Percentiles rank a stretch among this genome's conserved stretches.
These are phyloP conservation scores for Ricinus communis DNA, from an alignment of 345 rosid species.

Conservation along the genomic window DNA sequence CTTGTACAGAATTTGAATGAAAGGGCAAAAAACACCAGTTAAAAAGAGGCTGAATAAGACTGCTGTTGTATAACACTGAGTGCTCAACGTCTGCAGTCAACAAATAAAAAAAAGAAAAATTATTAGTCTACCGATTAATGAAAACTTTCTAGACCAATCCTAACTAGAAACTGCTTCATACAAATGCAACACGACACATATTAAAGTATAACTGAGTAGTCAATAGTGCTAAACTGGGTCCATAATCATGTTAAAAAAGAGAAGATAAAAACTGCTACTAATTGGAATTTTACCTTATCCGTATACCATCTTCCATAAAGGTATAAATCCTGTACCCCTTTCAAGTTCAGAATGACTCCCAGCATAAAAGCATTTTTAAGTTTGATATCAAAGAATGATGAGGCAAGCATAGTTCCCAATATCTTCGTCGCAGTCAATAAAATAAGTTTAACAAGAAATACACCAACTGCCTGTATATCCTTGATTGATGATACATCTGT, in stretches of 20 bases:
- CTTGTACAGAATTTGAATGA: background rate
- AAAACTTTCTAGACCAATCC: background rate
- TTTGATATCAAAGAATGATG: background rate
- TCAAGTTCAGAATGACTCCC: constrained; percentile 23
- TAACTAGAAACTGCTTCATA: too few species aligned
- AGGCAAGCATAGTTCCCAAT: constrained; percentile 3
- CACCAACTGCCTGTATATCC: background rate
- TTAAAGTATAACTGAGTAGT: too few species aligned
- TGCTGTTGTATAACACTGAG: background rate
- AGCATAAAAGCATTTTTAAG: constrained; percentile 19
- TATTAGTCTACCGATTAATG: background rate
- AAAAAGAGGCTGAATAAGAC: background rate
- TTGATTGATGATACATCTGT: background rate
- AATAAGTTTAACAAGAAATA: background rate
- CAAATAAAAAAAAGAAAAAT: background rate
- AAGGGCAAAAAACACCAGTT: background rate
- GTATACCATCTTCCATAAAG: background rate
- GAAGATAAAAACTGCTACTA: too few species aligned
- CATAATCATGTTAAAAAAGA: too few species aligned
- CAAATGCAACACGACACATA: too few species aligned
- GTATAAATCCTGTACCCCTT: constrained; percentile 20
- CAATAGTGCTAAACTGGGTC: too few species aligned
- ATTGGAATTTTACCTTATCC: background rate
- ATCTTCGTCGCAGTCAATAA: constrained; percentile 23
- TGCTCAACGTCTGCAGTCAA: background rate